These are phyloP conservation scores for Didymella sp. DNA, from an alignment of 2,329 filamentous ascomycete genomes.

Conservation along the genomic window DNA sequence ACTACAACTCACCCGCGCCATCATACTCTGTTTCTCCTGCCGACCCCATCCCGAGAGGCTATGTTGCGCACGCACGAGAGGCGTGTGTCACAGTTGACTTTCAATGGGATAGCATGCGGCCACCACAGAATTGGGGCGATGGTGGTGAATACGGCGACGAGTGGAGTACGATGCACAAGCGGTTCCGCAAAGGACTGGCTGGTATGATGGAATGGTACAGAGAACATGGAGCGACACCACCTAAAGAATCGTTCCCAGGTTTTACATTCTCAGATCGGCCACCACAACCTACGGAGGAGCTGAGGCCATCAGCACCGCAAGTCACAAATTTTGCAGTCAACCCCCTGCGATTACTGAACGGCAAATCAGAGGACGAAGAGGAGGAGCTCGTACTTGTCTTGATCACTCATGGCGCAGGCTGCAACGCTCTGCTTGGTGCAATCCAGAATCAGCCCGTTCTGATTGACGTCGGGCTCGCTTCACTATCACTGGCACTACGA, in stretches of 20 bases:
- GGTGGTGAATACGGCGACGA: slow-evolving; percentile 91
- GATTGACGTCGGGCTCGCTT: slow-evolving; percentile 87
- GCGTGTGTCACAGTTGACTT: slow-evolving; percentile 87
- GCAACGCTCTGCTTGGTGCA: slow-evolving; percentile 92
- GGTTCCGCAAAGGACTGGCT: slow-evolving; percentile 81
- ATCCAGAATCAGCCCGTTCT: slow-evolving; percentile 91
- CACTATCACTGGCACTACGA: slow-evolving; percentile 78
- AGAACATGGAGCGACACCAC: slow-evolving; percentile 53
- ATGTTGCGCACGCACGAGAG: slow-evolving; percentile 88
- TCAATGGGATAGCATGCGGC: slow-evolving; percentile 91
- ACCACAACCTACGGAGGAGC: slow-evolving; percentile 16
- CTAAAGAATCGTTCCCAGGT: slow-evolving; percentile 41
- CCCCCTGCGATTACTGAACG: slow-evolving; percentile 44
- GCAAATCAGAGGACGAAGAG: slow-evolving; percentile 57
- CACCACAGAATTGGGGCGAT: slow-evolving; percentile 80
- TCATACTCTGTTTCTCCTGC: slow-evolving; percentile 82
- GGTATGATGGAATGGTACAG: slow-evolving; percentile 85
- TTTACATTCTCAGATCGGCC: slow-evolving; percentile 44
- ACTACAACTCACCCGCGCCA: slow-evolving; percentile 78
- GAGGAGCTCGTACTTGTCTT: slow-evolving; percentile 80
- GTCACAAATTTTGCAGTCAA: slow-evolving; percentile 31
- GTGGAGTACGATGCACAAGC: slow-evolving; percentile 93
- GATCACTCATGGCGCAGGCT: slow-evolving; percentile 93
- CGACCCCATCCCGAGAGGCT: slow-evolving; percentile 84
- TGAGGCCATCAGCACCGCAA: slow-evolving; percentile 21